A percentile compares a stretch with the other conserved stretches of the same genome.
These are phyloP conservation scores for Pichia sp. DNA, from an alignment of 1,139 yeast species.

Conservation along the genomic window DNA sequence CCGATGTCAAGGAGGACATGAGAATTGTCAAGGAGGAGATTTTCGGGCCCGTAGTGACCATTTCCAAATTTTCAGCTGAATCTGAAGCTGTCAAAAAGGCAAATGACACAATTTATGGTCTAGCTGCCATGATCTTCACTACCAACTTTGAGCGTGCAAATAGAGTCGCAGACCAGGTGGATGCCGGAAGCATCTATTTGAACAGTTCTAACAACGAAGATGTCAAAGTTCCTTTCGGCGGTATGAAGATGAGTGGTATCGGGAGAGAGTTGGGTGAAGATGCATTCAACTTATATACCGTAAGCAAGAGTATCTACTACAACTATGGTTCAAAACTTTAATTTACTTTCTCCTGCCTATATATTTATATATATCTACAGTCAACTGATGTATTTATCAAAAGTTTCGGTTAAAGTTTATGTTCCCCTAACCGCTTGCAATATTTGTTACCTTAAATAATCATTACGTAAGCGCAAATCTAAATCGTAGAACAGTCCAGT, in stretches of 20 bases:
- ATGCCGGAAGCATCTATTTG: slow-evolving; percentile 84
- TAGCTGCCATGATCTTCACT: slow-evolving; percentile 79
- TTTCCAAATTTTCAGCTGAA: slow-evolving; percentile 61
- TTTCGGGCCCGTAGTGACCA: slow-evolving; percentile 90
- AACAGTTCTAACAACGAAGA: slow-evolving; percentile 81
- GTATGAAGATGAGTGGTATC: slow-evolving; percentile 75
- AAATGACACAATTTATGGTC: slow-evolving; percentile 69
- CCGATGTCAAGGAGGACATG: slow-evolving; percentile 56
- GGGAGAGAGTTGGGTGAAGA: slow-evolving; percentile 87
- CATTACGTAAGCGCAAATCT: too few species aligned
- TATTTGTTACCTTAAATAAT: too few species aligned
- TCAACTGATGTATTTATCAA: too few species aligned
- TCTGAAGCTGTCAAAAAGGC: slow-evolving; percentile 64
- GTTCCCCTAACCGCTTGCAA: too few species aligned
- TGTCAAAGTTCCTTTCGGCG: slow-evolving; percentile 76
- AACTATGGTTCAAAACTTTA: slow-evolving; percentile 39
- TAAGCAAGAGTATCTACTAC: slow-evolving; percentile 59
- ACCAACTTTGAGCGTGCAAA: slow-evolving; percentile 55
- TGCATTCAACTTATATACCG: slow-evolving; percentile 73
- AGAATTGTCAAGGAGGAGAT: slow-evolving; percentile 66
- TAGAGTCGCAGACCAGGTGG: slow-evolving; percentile 57
- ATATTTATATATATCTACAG: too few species aligned
- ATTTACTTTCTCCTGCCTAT: neutral
- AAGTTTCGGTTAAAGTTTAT: too few species aligned
- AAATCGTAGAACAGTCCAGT: too few species aligned